Conservation (phyloP, 139 green algal species). For the Coelastrella sp. region DNA sequence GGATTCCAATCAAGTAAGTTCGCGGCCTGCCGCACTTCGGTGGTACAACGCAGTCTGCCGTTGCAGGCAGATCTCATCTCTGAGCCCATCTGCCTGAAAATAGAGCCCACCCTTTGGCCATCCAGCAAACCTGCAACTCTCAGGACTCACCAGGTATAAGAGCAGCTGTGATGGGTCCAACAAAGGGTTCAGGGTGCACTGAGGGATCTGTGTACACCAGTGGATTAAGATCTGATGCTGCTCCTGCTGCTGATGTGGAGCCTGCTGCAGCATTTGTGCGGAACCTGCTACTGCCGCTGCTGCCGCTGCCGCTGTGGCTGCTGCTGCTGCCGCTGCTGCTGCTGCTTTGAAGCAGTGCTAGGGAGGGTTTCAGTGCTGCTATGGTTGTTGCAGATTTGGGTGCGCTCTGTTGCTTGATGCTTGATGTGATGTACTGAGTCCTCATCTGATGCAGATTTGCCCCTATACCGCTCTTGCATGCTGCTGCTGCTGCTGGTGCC, state of each 20-base stretch:
- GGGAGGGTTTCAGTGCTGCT: not conserved
- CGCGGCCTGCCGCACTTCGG: too few relatives aligned
- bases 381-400: not conserved
- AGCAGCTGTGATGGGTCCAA: slow-evolving; percentile 13
- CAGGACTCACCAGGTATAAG: slow-evolving; percentile 8
- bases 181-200: slow-evolving; percentile 2
- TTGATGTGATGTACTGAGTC: too few relatives aligned
- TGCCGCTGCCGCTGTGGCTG: not conserved
- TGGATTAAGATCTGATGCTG: slow-evolving; percentile 24
- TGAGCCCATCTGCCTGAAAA: too few relatives aligned
- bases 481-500: not conserved
- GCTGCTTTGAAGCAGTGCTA: not conserved
- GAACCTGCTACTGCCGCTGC: not conserved
- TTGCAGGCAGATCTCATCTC: too few relatives aligned
- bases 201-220: slow-evolving; percentile 3
- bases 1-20: too few relatives aligned
- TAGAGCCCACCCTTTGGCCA: too few relatives aligned
- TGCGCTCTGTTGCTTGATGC: too few relatives aligned
- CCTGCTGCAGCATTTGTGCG: not conserved
- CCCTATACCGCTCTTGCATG: too few relatives aligned
- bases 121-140: not conserved
- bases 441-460: too few relatives aligned
- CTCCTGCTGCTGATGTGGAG: not conserved
- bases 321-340: not conserved
- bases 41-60: too few relatives aligned